These are phyloP conservation scores for Ophiocordyceps unilateralis DNA, from an alignment of 2,329 filamentous ascomycete genomes.

Conservation along the genomic window DNA sequence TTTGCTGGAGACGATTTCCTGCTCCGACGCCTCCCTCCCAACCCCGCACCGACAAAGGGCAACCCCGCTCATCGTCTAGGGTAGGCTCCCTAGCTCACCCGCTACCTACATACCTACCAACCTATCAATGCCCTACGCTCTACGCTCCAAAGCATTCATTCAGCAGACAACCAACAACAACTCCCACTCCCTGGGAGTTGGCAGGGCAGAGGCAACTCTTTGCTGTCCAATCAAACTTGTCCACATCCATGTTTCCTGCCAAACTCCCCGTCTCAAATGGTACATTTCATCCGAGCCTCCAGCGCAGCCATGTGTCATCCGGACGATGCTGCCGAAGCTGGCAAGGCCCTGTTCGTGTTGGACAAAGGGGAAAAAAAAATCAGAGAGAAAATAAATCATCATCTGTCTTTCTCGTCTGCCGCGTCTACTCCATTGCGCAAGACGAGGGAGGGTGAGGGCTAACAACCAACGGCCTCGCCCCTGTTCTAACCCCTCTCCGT, in stretches of 20 bases:
- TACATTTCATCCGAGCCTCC: background rate
- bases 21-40: too few species aligned
- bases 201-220: background rate
- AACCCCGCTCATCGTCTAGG: too few species aligned
- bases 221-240: background rate
- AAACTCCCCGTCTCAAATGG: constrained; percentile 4
- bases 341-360: background rate
- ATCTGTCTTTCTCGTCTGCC: background rate
- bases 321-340: background rate
- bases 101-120: too few species aligned
- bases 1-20: too few species aligned
- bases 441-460: background rate
- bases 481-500: constrained; percentile 3
- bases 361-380: background rate
- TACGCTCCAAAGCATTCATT: too few species aligned
- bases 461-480: background rate
- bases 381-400: background rate
- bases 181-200: background rate
- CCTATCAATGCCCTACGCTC: too few species aligned
- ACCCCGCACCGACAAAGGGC: too few species aligned
- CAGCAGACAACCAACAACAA: too few species aligned
- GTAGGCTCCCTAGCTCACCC: too few species aligned
- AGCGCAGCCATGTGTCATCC: background rate
- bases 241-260: constrained; percentile 3
- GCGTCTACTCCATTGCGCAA: background rate